Evolutionary conservation across 1,139 yeast genomes (phyloP).

Genomic region (Lodderomyces metapsilosis): DNA sequence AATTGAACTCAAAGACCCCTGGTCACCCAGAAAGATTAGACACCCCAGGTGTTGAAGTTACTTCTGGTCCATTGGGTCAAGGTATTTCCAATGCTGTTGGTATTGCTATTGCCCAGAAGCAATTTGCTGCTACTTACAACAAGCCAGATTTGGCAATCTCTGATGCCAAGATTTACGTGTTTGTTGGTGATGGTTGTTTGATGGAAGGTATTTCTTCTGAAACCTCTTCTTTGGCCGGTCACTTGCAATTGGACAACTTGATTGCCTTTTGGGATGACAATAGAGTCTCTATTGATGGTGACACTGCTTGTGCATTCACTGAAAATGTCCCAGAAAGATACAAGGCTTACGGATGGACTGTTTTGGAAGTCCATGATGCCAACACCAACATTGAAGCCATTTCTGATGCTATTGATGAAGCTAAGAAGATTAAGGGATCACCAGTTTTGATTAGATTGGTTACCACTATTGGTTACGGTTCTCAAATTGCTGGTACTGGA

Average conservation of each 20-base stretch:
- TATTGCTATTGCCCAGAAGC: constrained; percentile 91
- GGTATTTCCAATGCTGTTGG: constrained; percentile 98
- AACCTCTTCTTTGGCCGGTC: constrained; percentile 95
- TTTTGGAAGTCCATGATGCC: constrained; percentile 74
- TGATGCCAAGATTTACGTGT: constrained; percentile 73
- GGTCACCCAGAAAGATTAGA: constrained; percentile 90
- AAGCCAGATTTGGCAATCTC: constrained; percentile 74
- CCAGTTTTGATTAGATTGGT: constrained; percentile 89
- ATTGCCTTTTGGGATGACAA: constrained; percentile 97
- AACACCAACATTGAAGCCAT: constrained; percentile 76
- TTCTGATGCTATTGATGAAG: constrained; percentile 68
- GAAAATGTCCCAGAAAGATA: constrained; percentile 88
- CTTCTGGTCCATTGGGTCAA: constrained; percentile 99
- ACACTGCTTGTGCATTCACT: constrained; percentile 86
- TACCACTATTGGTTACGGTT: constrained; percentile 95
- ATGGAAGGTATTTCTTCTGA: constrained; percentile 98
- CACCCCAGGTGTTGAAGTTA: constrained; percentile 91
- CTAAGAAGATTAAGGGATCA: constrained; percentile 66
- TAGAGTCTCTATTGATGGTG: constrained; percentile 96
- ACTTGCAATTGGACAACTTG: constrained; percentile 88
- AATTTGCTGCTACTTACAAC: constrained; percentile 91
- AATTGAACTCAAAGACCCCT: constrained; percentile 86
- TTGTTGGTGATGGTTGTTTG: constrained; percentile 98
- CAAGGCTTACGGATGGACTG: constrained; percentile 95
- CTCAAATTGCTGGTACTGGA: constrained; percentile 81